Base-by-base conservation (phyloP, 805 yeast genomes). In the Suhomyces xylopsoci region DNA sequence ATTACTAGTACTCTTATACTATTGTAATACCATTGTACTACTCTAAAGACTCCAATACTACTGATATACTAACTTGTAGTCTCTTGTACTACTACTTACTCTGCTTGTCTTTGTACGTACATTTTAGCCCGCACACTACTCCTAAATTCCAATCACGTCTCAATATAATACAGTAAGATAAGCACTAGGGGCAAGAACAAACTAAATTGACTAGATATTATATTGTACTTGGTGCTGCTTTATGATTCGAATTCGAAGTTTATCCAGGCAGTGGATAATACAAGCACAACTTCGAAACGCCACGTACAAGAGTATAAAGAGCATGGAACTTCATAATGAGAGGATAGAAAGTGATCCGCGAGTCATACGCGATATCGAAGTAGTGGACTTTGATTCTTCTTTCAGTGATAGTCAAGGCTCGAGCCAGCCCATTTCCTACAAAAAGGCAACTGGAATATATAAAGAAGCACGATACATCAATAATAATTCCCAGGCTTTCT, bases 301-400 rank as follows among this genome's bases (percentile, higher is more conserved):
- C 22, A 38, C 22, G 9, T 38, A 17, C 20, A 19, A 19, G 41
- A 36, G 19, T 38, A 38, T 20, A 4, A 20, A 20, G 22, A 20
- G 22, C 22, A 20, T 38, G 42, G 42, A 36, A 7, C 12, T 38
- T 8, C 20, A 19, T 7, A 38, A 38, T 38, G 42, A 38, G 14
- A 15, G 49, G 19, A 28, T 51, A 10, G 50, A 46, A 32, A 26
- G 47, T 20, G 49, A 46, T 26, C 50, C 50, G 5, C 25, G 28
- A 2, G 20, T 51, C 7, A 44, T 47, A 12, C 40, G 38, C 8
- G 47, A 40, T 15, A 30, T 53, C 5, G 53, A 53, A n/a, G 46
- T 20, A 19, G 28, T 53, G 6, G 50, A 55, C 44, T 48, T 53
- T 22, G 52, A 51, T 26, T 48, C 56, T 24, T 53, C 56, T 14